Conservation (phyloP, 1,284 basidiomycete genomes). For the Neolentinus lepideus region DNA sequence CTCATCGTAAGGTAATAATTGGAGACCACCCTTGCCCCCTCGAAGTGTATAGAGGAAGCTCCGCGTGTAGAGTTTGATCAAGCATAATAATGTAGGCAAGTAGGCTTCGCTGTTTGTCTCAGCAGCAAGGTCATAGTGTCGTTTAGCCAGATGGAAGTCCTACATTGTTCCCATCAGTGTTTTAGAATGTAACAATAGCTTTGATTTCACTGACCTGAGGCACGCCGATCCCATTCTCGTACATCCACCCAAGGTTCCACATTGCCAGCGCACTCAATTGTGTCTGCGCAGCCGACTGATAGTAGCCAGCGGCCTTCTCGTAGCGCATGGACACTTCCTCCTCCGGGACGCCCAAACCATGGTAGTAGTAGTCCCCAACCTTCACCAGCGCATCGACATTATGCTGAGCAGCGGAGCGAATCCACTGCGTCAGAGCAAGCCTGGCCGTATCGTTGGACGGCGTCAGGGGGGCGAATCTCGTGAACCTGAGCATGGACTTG, state of each 20-base stretch:
- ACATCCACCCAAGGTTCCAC: conserved; percentile 99
- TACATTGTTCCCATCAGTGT: conserved; percentile 20
- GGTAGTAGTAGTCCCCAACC: conserved; percentile 94
- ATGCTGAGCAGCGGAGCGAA: conserved; percentile 86
- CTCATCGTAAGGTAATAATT: conserved; percentile 52
- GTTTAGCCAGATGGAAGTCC: conserved; percentile 96
- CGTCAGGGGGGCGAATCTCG: conserved; percentile 58
- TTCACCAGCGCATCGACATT: conserved; percentile 96
- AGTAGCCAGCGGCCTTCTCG: conserved; percentile 89
- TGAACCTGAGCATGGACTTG: conserved; percentile 63
- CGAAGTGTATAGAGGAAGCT: conserved; percentile 78
- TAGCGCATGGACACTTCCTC: conserved; percentile 55
- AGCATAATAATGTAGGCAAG: conserved; percentile 77
- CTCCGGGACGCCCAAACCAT: conserved; percentile 71
- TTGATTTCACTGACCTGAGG: conserved; percentile 48
- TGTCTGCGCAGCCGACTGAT: conserved; percentile 89
- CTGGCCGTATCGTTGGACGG: conserved; percentile 76
- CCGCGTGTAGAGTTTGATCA: conserved; percentile 79
- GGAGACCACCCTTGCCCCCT: conserved; percentile 61
- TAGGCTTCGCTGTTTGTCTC: conserved; percentile 87
- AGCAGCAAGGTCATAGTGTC: conserved; percentile 88
- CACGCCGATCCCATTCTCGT: conserved; percentile 92
- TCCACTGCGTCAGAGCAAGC: conserved; percentile 89
- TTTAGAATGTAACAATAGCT: background rate
- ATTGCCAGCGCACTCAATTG: conserved; percentile 89